These are phyloP conservation scores for Trichomonas gallinae DNA, from an alignment of 208 protist genomes.

Conservation along the genomic window DNA sequence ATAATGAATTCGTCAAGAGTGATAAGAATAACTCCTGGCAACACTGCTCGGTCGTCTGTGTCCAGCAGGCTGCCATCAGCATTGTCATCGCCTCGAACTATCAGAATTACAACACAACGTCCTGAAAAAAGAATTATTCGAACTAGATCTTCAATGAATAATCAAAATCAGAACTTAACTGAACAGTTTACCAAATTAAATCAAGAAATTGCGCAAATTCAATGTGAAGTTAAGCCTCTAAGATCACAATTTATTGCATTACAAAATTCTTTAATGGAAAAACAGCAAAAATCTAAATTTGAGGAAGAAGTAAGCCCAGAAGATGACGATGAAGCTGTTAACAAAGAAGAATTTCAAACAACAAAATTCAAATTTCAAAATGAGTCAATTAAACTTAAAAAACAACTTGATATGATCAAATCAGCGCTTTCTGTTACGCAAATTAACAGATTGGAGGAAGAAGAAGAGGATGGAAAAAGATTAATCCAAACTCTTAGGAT, in stretches of 20 bases:
- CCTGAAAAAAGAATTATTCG: not conserved
- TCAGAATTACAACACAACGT: not conserved
- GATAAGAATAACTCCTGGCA: not conserved
- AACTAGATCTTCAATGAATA: not conserved
- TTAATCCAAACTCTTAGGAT: not conserved
- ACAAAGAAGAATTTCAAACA: not conserved
- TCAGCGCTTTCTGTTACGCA: not conserved
- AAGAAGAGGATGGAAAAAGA: not conserved
- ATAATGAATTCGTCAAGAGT: not conserved
- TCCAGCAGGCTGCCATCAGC: not conserved
- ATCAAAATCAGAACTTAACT: not conserved
- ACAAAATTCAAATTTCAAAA: not conserved
- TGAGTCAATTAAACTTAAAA: not conserved
- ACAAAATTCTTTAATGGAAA: not conserved
- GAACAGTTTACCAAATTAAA: not conserved
- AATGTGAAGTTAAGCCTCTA: conserved; percentile 10
- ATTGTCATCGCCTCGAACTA: not conserved
- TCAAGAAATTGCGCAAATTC: not conserved
- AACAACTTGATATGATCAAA: not conserved
- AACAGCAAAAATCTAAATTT: not conserved
- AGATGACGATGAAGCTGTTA: not conserved
- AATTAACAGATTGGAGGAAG: not conserved
- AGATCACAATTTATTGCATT: not conserved
- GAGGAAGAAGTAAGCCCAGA: not conserved
- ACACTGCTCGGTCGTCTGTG: not conserved